Evolutionary conservation across 164 flowering plant genomes (phyloP).

Genomic region (Pachysandra terminalis): DNA sequence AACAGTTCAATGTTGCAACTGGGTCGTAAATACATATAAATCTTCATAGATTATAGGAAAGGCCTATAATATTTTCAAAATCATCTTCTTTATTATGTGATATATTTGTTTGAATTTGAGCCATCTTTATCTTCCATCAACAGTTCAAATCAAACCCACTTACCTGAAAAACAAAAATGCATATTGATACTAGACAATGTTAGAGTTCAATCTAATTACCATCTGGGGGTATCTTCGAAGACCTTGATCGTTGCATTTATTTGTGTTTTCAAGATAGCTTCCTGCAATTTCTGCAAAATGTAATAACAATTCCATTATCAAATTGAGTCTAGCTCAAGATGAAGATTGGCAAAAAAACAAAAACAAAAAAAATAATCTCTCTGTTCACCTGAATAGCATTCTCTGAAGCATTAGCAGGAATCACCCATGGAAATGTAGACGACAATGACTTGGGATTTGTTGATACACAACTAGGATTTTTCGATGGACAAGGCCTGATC

Average conservation of each 20-base stretch:
- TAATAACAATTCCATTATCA: constrained; percentile 2
- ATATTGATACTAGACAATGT: neutral
- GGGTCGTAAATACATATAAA: too few species aligned
- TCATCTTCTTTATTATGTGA: too few species aligned
- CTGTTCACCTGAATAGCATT: constrained; percentile 58
- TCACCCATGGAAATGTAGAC: constrained; percentile 72
- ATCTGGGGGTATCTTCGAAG: constrained; percentile 60
- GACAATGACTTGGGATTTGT: constrained; percentile 78
- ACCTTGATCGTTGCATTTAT: constrained; percentile 61
- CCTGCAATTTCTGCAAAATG: constrained; percentile 55
- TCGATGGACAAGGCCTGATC: constrained; percentile 86
- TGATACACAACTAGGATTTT: constrained; percentile 81
- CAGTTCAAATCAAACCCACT: too few species aligned
- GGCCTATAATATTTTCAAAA: too few species aligned
- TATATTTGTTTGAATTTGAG: too few species aligned
- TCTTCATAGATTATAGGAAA: too few species aligned
- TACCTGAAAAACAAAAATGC: too few species aligned
- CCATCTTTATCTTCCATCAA: too few species aligned
- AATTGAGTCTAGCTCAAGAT: neutral
- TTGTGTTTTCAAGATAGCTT: constrained; percentile 83
- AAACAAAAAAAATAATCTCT: neutral
- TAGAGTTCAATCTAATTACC: constrained; percentile 42
- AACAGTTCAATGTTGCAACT: too few species aligned
- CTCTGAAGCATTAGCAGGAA: constrained; percentile 44
- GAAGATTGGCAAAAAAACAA: too few species aligned